These are phyloP conservation scores for Tylopilus subfusipes DNA, from an alignment of 768 basidiomycete species.

Conservation along the genomic window DNA sequence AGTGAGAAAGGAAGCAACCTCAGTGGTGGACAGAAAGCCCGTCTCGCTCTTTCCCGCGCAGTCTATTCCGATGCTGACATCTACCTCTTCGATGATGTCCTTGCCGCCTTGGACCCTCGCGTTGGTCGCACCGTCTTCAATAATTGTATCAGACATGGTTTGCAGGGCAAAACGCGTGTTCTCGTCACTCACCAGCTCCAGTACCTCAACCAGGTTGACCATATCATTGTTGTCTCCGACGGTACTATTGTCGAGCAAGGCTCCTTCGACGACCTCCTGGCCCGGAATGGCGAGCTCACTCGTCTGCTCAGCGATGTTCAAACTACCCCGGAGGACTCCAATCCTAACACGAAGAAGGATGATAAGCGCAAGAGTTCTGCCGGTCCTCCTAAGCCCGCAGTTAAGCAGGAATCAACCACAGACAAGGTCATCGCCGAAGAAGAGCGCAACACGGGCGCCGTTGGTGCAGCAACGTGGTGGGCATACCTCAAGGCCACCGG, in stretches of 20 bases:
- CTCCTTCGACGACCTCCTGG: constrained; percentile 37
- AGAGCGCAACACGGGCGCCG: constrained; percentile 25
- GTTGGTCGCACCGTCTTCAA: constrained; percentile 36
- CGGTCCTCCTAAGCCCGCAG: constrained; percentile 5
- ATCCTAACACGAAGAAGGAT: constrained; percentile 7
- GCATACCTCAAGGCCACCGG: constrained; percentile 31
- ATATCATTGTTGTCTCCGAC: constrained; percentile 45
- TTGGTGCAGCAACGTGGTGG: constrained; percentile 28
- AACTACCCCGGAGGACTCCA: constrained; percentile 2
- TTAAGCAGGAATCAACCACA: constrained; percentile 9
- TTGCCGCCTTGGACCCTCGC: constrained; percentile 46
- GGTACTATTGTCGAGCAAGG: constrained; percentile 47
- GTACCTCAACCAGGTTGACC: constrained; percentile 36
- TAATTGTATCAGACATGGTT: constrained; percentile 22
- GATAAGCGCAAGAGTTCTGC: constrained; percentile 23
- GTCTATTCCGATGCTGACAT: constrained; percentile 42
- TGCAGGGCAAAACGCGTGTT: constrained; percentile 26
- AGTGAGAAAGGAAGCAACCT: constrained; percentile 45
- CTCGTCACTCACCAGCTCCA: constrained; percentile 32
- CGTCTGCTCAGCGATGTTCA: constrained; percentile 24
- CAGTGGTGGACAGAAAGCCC: constrained; percentile 49
- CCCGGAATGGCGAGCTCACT: constrained; percentile 25
- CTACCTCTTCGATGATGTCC: constrained; percentile 45
- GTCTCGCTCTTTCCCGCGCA: constrained; percentile 44
- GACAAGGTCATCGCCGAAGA: constrained; percentile 23